These are phyloP conservation scores for Sporothrix luriei DNA, from an alignment of 2,329 filamentous ascomycete species.

Conservation along the genomic window DNA sequence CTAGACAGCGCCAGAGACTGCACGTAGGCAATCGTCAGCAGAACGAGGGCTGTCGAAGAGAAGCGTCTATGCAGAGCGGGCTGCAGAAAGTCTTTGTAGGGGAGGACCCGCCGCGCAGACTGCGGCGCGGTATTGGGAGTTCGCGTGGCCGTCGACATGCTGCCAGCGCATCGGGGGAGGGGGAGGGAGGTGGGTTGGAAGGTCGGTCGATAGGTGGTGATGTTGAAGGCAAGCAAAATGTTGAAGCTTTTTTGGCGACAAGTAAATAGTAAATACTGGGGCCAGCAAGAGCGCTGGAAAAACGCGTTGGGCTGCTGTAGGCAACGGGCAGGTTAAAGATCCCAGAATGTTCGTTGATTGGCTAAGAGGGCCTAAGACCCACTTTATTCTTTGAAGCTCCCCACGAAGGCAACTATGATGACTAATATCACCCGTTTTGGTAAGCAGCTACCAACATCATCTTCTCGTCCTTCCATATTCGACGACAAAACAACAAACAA, in stretches of 20 bases:
- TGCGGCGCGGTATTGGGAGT: conserved; percentile 29
- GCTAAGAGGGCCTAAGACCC: background rate
- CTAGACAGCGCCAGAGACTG: conserved; percentile 70
- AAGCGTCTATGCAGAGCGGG: conserved; percentile 87
- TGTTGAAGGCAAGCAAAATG: background rate
- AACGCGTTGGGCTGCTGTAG: conserved; percentile 27
- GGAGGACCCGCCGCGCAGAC: conserved; percentile 56
- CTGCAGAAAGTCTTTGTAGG: conserved; percentile 88
- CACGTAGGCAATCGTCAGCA: conserved; percentile 71
- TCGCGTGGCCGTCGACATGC: conserved; percentile 51
- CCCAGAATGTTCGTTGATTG: background rate
- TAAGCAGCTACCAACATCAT: background rate
- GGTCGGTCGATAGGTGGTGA: conserved; percentile 5
- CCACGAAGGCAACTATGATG: background rate
- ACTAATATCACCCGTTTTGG: conserved; percentile 11
- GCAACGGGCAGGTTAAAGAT: conserved; percentile 24
- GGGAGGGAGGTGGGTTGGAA: background rate
- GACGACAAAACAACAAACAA: background rate
- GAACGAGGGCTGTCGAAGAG: conserved; percentile 70
- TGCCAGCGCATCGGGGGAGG: conserved; percentile 47
- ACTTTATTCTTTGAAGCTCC: background rate
- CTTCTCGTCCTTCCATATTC: background rate
- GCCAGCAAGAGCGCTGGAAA: conserved; percentile 26
- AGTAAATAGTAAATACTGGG: conserved; percentile 31
- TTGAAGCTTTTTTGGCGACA: conserved; percentile 31